These are phyloP conservation scores for Globisporangium canariense DNA, from an alignment of 352 stramenopile species.

Conservation along the genomic window DNA sequence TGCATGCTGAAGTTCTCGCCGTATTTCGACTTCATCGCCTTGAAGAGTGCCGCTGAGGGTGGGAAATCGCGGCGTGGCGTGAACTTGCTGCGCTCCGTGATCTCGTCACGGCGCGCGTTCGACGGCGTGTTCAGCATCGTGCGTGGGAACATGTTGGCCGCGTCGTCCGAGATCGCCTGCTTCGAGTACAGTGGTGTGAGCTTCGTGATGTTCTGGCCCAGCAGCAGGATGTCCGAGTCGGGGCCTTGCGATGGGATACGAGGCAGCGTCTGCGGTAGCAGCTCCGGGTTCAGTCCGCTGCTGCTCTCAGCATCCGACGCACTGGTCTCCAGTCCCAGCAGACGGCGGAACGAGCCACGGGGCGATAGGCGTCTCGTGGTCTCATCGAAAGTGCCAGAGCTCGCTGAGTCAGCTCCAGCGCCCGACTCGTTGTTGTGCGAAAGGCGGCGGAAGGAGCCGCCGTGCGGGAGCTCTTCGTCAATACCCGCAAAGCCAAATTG, in stretches of 20 bases:
- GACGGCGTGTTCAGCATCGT: slow-evolving; percentile 51
- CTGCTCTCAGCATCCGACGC: slow-evolving; percentile 7
- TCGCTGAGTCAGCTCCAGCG: slow-evolving; percentile 11
- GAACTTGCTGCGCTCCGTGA: slow-evolving; percentile 81
- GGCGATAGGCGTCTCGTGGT: slow-evolving; percentile 33
- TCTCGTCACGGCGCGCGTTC: slow-evolving; percentile 62
- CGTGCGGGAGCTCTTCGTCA: not conserved
- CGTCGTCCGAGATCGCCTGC: slow-evolving; percentile 55
- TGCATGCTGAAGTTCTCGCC: slow-evolving; percentile 77
- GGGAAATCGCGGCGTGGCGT: slow-evolving; percentile 78
- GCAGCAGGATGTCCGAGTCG: slow-evolving; percentile 46
- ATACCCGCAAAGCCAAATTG: slow-evolving; percentile 9
- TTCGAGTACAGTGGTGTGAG: slow-evolving; percentile 44
- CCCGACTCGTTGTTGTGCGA: slow-evolving; percentile 24
- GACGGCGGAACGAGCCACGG: slow-evolving; percentile 41
- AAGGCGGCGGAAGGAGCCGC: slow-evolving; percentile 4
- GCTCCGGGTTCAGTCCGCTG: slow-evolving; percentile 7
- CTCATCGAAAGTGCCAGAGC: slow-evolving; percentile 23
- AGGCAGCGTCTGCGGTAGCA: slow-evolving; percentile 26
- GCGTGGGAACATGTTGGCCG: slow-evolving; percentile 71
- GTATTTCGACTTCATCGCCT: slow-evolving; percentile 83
- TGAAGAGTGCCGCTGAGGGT: slow-evolving; percentile 78
- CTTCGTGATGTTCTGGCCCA: slow-evolving; percentile 70
- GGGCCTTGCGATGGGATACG: slow-evolving; percentile 34
- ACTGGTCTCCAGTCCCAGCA: slow-evolving; percentile 35